Percentiles rank a stretch among this genome's conserved stretches.
Conservation (phyloP, 1,284 basidiomycete genomes). For the Leccinum subrobustum region DNA sequence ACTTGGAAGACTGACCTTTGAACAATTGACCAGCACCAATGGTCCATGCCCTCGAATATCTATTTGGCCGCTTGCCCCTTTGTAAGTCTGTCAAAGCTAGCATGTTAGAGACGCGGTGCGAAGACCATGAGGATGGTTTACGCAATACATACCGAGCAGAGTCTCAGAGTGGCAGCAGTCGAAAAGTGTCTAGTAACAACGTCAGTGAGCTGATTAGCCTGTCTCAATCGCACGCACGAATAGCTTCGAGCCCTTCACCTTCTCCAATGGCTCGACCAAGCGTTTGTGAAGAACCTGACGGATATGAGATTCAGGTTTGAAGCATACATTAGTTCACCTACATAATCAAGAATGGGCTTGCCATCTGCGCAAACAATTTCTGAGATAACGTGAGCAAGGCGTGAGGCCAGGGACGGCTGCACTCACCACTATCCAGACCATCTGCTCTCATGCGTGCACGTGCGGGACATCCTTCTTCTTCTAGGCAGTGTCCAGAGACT, state of each 20-base stretch:
- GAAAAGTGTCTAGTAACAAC: constrained; percentile 22
- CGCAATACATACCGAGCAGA: constrained; percentile 22
- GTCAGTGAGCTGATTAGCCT: background rate
- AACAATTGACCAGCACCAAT: constrained; percentile 21
- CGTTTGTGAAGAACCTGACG: constrained; percentile 21
- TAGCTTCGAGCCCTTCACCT: constrained; percentile 19
- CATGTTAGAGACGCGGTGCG: background rate
- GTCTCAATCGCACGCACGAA: constrained; percentile 16
- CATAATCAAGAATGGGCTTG: constrained; percentile 22
- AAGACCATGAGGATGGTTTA: constrained; percentile 1
- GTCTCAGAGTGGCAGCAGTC: constrained; percentile 33
- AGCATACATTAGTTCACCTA: constrained; percentile 4
- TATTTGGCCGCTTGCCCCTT: constrained; percentile 12
- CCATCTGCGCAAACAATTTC: constrained; percentile 26
- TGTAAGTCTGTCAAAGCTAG: constrained; percentile 20
- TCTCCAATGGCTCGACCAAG: constrained; percentile 20
- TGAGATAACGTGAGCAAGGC: constrained; percentile 8
- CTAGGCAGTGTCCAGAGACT: constrained; percentile 37
- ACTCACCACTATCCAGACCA: constrained; percentile 37
- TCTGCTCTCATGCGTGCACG: constrained; percentile 28
- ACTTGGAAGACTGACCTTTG: constrained; percentile 4
- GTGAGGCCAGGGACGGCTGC: background rate
- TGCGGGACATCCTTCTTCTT: constrained; percentile 18
- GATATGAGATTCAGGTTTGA: background rate
- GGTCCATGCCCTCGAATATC: constrained; percentile 10